Conservation (phyloP, 805 yeast species). For the Candida gorgasii region DNA sequence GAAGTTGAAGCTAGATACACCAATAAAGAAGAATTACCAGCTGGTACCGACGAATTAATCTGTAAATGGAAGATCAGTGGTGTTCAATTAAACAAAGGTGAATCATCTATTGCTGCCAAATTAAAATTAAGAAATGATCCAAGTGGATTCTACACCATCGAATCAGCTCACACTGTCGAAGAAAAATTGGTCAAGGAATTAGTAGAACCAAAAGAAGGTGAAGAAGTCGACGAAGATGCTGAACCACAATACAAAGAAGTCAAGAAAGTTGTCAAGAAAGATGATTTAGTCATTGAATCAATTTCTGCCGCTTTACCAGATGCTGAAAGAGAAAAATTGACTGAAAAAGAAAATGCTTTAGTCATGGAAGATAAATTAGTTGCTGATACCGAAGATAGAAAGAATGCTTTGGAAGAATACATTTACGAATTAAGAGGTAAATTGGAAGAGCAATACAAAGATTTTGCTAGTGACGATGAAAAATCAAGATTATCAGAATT, state of each 20-base stretch:
- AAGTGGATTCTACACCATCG: conserved; percentile 91
- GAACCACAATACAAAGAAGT: conserved; percentile 88
- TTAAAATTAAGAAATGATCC: conserved; percentile 96
- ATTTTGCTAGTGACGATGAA: conserved; percentile 89
- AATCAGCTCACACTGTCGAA: conserved; percentile 92
- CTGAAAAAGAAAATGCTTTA: conserved; percentile 85
- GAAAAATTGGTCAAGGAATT: conserved; percentile 89
- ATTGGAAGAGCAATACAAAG: conserved; percentile 86
- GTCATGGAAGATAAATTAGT: conserved; percentile 91
- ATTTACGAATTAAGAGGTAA: conserved; percentile 97
- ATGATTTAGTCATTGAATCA: conserved; percentile 64
- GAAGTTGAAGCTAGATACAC: conserved; percentile 85
- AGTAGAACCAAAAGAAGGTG: conserved; percentile 57
- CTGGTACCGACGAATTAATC: conserved; percentile 61
- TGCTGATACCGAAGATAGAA: conserved; percentile 97
- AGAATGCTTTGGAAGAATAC: conserved; percentile 98
- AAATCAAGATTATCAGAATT: conserved; percentile 72
- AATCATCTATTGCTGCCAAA: conserved; percentile 77
- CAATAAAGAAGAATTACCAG: conserved; percentile 68
- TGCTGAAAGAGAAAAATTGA: conserved; percentile 53
- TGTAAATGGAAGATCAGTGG: conserved; percentile 89
- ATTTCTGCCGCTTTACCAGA: conserved; percentile 64
- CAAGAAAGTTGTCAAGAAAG: conserved; percentile 91
- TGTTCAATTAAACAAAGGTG: conserved; percentile 76
- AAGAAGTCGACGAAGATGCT: conserved; percentile 58